Base-by-base conservation (phyloP, 768 basidiomycete species). In the Rhizopogon vulgaris region DNA sequence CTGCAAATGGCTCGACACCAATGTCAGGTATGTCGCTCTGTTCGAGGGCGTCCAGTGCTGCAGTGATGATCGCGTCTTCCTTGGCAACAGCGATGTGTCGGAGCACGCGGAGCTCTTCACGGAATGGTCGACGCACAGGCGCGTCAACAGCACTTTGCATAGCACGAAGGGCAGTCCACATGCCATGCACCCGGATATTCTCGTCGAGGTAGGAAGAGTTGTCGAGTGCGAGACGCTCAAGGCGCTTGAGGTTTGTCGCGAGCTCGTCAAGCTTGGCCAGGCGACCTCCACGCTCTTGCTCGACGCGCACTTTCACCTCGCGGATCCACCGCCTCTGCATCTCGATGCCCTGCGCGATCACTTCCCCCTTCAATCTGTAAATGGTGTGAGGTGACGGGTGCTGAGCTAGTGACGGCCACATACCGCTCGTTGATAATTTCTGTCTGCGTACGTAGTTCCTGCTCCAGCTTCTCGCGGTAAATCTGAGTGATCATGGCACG, bases 251-350 rank as follows among this genome's bases (percentile, higher is more conserved):
- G 42, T 87, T 86, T 5, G 88, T 82, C 9, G 93, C 86, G 42
- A 99, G 85, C 66, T 94, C 90, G 62, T 95, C 93, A 32, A 99
- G 83, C 69, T 94, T 96, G 41, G 93, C 88, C 9, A 99, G 79
- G 50, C 96, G 87, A 11, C 94, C 94, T 14, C 93, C 93, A 40
- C 96, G 92, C 69, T 99, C 96, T 63, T 92, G 82, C 70, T 99
- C 95, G 52, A 99, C 94, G 57, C 85, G 87, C 46, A 94, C 79
- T 73, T 97, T 96, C 76, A 98, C 85, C 53, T 97, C 93, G 30
- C 91, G 84, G 38, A 99, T 89, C 94, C 95, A 98, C 49, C 91
- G 81, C 46, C 94, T 85, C 66, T 98, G 96, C 22, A 98, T 83
- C 70, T 98, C 96, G 62, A 99, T 93, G 15, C 94, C 96, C 67